Evolutionary conservation across 2,329 filamentous ascomycete genomes (phyloP), one percentile per base, ranked within the genome.

Genomic region (Rachicladosporium sp.): DNA sequence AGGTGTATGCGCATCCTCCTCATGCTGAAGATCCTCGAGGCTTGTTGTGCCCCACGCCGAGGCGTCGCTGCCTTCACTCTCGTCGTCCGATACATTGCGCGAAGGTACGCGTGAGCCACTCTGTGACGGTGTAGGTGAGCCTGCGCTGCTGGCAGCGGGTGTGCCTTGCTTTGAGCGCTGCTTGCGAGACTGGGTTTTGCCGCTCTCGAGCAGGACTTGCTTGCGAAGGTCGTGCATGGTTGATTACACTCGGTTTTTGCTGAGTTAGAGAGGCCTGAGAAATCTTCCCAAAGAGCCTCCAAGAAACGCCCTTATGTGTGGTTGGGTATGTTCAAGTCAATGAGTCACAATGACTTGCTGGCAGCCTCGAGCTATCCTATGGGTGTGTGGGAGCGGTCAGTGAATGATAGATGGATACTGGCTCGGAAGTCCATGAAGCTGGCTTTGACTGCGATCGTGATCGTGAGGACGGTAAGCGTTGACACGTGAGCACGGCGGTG

Each of bases 181-280:
- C 59, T 84, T 85, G 52, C 70, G 72, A 35, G 81, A 85, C 29
- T 76, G 63, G 10, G 80, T 86, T 66, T 86, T 86, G 56, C 74
- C 73, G 63, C 75, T 78, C 62, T 80, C 78, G 43, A 85, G 73
- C 44, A 84, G 73, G 37, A 76, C 79, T 60, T 81, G 79, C 55
- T 81, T 78, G 50, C 78, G 61, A 35, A 70, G 60, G 43, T 62
- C 56, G 45, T 53, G 68, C 50, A 55, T 54, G 29, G 15, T 44
- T 10, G 23, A 10, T n/a, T 9, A 6, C 8, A n/a, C 10, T 6
- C 9, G n/a, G 4, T 13, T 19, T 11, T 37, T 7, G 27, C 19
- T 23, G 27, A 6, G 4, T 30, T 29, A 13, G 13, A 10, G 13
- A 10, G 29, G 29, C 30, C 21, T 23, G 31, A 34, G 39, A 13